Evolutionary conservation across 78 protist genomes (phyloP).

Genomic region (Tieghemostelium lacteum): DNA sequence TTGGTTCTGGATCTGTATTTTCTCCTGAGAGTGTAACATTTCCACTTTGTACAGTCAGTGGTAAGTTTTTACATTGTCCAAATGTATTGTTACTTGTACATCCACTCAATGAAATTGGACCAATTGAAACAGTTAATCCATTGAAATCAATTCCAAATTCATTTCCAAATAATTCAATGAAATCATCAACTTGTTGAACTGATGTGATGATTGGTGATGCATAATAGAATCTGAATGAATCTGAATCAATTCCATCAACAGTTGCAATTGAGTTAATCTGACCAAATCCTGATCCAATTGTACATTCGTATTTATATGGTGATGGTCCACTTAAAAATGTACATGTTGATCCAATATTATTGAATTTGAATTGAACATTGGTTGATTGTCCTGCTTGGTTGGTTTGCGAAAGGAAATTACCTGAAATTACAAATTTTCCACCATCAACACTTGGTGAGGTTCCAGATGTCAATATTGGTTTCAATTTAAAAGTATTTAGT

Average conservation of each 20-base stretch:
- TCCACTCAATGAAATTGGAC: not conserved
- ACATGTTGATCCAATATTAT: not conserved
- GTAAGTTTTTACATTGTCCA: not conserved
- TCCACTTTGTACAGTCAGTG: not conserved
- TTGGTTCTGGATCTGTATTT: not conserved
- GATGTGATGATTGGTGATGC: not conserved
- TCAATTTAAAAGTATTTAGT: not conserved
- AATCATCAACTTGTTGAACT: slow-evolving; percentile 1
- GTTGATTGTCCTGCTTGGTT: not conserved
- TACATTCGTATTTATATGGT: not conserved
- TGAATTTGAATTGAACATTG: not conserved
- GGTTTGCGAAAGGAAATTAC: not conserved
- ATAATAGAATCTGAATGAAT: not conserved
- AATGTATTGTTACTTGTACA: not conserved
- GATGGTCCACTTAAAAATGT: not conserved
- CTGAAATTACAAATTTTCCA: not conserved
- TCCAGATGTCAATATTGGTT: not conserved
- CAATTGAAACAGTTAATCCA: not conserved
- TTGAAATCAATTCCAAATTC: not conserved
- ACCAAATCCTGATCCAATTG: slow-evolving; percentile 3
- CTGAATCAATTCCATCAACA: not conserved
- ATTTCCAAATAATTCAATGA: not conserved
- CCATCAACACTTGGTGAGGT: not conserved
- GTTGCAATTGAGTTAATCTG: not conserved
- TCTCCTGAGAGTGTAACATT: not conserved